Percentiles rank a stretch among this genome's conserved stretches.
Conservation (phyloP, 169 alveolate species). For the Besnoitia besnoiti region DNA sequence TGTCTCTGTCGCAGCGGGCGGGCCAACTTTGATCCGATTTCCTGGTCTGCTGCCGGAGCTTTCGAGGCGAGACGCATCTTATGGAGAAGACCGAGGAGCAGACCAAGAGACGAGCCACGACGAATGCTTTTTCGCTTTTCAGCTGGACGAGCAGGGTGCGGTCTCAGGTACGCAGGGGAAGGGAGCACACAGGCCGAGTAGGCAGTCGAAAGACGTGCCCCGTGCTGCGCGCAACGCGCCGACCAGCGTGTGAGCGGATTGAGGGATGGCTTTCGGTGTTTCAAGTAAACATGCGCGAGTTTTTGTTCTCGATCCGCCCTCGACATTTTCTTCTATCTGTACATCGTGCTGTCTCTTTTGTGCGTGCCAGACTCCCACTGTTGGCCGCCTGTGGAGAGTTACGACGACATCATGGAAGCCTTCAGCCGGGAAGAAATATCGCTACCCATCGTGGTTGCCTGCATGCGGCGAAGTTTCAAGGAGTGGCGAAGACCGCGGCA, state of each 20-base stretch:
- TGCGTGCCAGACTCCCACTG: constrained; percentile 10
- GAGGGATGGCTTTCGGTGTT: too few relatives aligned
- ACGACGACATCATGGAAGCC: constrained; percentile 23
- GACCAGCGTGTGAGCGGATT: too few relatives aligned
- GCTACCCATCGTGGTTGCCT: constrained; percentile 11
- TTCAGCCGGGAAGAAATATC: constrained; percentile 8
- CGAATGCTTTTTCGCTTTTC: not conserved
- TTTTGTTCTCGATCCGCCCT: too few relatives aligned
- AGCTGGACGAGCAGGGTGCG: not conserved
- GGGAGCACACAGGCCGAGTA: not conserved
- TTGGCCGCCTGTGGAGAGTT: constrained; percentile 4
- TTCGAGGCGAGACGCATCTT: not conserved
- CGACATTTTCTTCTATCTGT: too few relatives aligned
- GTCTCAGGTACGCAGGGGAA: not conserved
- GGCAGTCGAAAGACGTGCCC: too few relatives aligned
- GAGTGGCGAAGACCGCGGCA: not conserved
- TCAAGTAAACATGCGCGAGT: too few relatives aligned
- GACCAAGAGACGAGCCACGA: not conserved
- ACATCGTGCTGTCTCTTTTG: too few relatives aligned
- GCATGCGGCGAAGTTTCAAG: constrained; percentile 31
- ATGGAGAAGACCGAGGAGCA: not conserved
- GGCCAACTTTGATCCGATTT: not conserved
- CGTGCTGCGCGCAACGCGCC: too few relatives aligned
- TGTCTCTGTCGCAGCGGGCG: not conserved
- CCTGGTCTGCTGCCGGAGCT: not conserved